These are phyloP conservation scores for sunflower (Helianthus annuus) DNA, from an alignment of 129 eudicot species.

Conservation along the genomic window DNA sequence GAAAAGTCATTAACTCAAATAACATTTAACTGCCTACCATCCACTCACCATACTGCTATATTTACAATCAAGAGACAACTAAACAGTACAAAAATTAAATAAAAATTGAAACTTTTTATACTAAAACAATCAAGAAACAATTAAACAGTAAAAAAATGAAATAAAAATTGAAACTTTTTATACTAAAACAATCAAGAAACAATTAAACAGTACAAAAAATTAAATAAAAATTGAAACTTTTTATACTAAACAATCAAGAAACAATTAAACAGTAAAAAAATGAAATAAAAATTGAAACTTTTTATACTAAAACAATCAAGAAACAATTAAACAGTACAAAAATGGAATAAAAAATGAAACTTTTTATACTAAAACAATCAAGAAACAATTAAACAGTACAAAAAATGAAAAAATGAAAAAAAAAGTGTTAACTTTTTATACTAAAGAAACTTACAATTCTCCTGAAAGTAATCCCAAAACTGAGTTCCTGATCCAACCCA, in stretches of 20 bases:
- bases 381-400: neutral
- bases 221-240: too few relatives aligned
- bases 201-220: too few relatives aligned
- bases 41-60: neutral
- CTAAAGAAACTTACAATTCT: slow-evolving; percentile 61
- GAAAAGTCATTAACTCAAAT: neutral
- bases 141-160: neutral
- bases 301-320: neutral
- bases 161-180: too few relatives aligned
- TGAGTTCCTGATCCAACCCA: slow-evolving; percentile 74
- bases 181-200: neutral
- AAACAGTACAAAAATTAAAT: neutral
- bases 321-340: neutral
- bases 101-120: too few relatives aligned
- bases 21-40: neutral
- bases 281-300: too few relatives aligned
- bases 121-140: neutral
- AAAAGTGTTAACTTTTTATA: neutral
- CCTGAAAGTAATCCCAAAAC: slow-evolving; percentile 54
- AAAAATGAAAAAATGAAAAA: too few relatives aligned
- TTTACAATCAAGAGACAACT: neutral
- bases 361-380: too few relatives aligned
- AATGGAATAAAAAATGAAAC: too few relatives aligned
- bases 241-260: too few relatives aligned
- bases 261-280: neutral